These are phyloP conservation scores for Penicillium nordicum DNA, from an alignment of 2,329 filamentous ascomycete genomes.

Conservation along the genomic window DNA sequence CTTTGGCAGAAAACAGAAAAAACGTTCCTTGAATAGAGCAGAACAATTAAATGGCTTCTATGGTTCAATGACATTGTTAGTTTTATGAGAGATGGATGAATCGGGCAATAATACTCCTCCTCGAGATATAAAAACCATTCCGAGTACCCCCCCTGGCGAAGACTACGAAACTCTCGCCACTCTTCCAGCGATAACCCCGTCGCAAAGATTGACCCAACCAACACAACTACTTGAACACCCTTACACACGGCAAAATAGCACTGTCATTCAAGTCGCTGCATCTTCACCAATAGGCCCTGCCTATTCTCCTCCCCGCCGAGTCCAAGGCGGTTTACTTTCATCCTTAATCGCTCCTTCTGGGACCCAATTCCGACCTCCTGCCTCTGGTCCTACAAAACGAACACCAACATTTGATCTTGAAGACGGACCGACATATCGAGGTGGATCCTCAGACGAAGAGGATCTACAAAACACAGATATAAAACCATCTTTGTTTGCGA, in stretches of 20 bases:
- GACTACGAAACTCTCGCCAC: constrained; percentile 51
- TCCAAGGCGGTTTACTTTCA: constrained; percentile 48
- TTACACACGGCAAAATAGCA: constrained; percentile 32
- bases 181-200: constrained; percentile 46
- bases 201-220: constrained; percentile 56
- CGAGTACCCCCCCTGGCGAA: constrained; percentile 30
- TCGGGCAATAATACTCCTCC: constrained; percentile 42
- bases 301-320: constrained; percentile 38
- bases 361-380: constrained; percentile 62
- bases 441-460: constrained; percentile 63
- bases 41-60: constrained; percentile 6
- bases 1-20: constrained; percentile 28
- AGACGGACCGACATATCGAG: constrained; percentile 56
- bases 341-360: constrained; percentile 71
- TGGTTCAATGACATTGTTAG: constrained; percentile 1
- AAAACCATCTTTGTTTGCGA: constrained; percentile 56
- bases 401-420: constrained; percentile 48
- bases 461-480: constrained; percentile 54
- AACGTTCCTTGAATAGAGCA: constrained; percentile 15
- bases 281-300: constrained; percentile 71
- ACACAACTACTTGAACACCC: constrained; percentile 56
- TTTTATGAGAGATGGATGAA: constrained; percentile 35
- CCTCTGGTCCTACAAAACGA: constrained; percentile 40
- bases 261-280: constrained; percentile 75
- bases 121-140: constrained; percentile 31